Evolutionary conservation across 2,329 filamentous ascomycete genomes (phyloP).

Genomic region (Xylaria hypoxylon): DNA sequence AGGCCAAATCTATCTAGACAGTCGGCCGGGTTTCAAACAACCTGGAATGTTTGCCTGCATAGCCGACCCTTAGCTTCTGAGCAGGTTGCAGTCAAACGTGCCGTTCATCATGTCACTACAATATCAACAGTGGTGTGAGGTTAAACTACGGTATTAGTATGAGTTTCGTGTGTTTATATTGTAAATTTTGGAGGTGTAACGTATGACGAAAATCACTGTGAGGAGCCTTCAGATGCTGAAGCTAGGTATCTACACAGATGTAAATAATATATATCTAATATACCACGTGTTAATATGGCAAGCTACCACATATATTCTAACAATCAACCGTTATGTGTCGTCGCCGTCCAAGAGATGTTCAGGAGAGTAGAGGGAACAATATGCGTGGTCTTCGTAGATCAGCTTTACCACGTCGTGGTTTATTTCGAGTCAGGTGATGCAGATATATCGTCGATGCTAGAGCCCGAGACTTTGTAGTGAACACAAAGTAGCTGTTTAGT

Average conservation of each 20-base stretch:
- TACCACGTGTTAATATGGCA: not conserved
- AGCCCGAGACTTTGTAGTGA: no score
- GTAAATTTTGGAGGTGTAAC: constrained; percentile 32
- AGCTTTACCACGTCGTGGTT: no score
- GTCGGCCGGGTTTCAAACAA: not conserved
- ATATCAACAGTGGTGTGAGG: not conserved
- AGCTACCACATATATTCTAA: not conserved
- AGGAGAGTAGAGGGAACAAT: not conserved
- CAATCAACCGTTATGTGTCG: not conserved
- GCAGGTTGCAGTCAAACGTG: not conserved
- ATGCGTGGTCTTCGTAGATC: not conserved
- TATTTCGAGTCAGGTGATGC: not conserved
- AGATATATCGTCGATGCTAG: no score
- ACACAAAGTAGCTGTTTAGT: no score
- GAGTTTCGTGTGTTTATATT: constrained; percentile 42
- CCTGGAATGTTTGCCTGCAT: not conserved
- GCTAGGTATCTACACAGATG: not conserved
- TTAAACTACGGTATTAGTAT: constrained; percentile 15
- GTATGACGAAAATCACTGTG: not conserved
- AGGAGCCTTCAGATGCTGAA: not conserved
- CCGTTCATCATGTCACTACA: not conserved
- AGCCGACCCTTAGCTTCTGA: not conserved
- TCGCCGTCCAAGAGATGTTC: not conserved
- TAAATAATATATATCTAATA: not conserved
- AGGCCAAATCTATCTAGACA: not conserved